Percentiles rank a stretch among this genome's conserved stretches.
Evolutionary conservation across 176 grass and related monocot genomes (phyloP).

Genomic region (Lolium rigidum): DNA sequence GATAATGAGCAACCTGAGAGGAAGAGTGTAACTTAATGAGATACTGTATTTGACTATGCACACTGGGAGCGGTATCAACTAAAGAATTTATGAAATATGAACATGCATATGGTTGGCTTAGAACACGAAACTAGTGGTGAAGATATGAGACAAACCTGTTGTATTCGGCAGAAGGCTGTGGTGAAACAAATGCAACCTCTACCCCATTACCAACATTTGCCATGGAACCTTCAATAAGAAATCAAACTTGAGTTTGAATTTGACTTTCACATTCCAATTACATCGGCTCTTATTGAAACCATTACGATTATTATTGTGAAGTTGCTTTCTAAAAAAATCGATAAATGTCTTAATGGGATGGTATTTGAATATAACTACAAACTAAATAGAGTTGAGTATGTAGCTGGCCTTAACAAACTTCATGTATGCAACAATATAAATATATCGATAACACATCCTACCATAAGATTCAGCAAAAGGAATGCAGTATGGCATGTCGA

Average conservation of each 20-base stretch:
- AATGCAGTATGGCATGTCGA: slow-evolving; percentile 80
- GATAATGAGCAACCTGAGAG: slow-evolving; percentile 80
- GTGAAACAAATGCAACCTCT: slow-evolving; percentile 55
- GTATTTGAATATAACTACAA: slow-evolving; percentile 4
- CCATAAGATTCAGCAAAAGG: slow-evolving; percentile 86
- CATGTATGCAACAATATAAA: neutral
- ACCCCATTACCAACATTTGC: slow-evolving; percentile 42
- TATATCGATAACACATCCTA: slow-evolving; percentile 21
- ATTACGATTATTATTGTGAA: neutral
- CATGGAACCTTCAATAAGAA: slow-evolving; percentile 39
- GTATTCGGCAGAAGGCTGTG: slow-evolving; percentile 76
- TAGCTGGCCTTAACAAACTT: neutral
- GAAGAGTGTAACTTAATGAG: slow-evolving; percentile 36
- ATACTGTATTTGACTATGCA: slow-evolving; percentile 12
- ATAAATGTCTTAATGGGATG: neutral
- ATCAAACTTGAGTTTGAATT: neutral
- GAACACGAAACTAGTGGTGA: slow-evolving; percentile 8
- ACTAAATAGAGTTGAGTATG: neutral
- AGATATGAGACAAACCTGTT: slow-evolving; percentile 56
- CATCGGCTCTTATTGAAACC: neutral
- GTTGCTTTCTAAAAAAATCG: neutral
- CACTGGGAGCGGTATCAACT: neutral
- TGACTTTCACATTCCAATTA: neutral
- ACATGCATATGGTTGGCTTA: neutral
- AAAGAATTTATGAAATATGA: neutral